These are phyloP conservation scores for Wickerhamomyces queroliae DNA, from an alignment of 805 yeast genomes.

Conservation along the genomic window DNA sequence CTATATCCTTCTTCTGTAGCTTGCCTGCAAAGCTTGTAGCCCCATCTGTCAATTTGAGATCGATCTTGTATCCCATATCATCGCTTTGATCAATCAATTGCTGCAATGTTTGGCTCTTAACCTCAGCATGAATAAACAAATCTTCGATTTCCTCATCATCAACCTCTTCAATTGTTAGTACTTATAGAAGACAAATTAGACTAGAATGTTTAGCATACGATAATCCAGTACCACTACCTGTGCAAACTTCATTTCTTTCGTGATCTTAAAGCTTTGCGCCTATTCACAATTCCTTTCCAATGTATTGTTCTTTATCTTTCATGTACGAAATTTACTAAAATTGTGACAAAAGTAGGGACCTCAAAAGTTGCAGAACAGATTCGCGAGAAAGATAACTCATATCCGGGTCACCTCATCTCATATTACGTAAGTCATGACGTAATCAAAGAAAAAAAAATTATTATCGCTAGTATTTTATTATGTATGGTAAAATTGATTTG, in stretches of 20 bases:
- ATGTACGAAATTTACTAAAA: not conserved
- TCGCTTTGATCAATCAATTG: not conserved
- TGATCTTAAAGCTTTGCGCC: not conserved
- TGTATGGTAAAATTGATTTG: no score
- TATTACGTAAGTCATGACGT: not conserved
- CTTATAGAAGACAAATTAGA: not conserved
- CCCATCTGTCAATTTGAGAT: constrained; percentile 6
- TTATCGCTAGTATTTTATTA: not conserved
- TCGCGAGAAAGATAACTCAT: not conserved
- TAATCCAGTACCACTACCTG: not conserved
- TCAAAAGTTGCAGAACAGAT: not conserved
- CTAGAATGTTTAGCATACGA: not conserved
- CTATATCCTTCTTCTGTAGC: not conserved
- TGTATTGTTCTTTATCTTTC: no score
- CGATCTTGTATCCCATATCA: not conserved
- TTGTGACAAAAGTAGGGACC: not conserved
- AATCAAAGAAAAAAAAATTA: not conserved
- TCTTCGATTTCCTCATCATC: not conserved
- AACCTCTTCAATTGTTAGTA: not conserved
- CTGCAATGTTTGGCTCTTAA: not conserved
- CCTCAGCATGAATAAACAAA: not conserved
- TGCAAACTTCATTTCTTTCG: not conserved
- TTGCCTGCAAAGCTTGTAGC: not conserved
- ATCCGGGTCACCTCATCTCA: not conserved
- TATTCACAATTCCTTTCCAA: not conserved